Conservation (phyloP, 345 rosid species). For the Alliaria petiolata region DNA sequence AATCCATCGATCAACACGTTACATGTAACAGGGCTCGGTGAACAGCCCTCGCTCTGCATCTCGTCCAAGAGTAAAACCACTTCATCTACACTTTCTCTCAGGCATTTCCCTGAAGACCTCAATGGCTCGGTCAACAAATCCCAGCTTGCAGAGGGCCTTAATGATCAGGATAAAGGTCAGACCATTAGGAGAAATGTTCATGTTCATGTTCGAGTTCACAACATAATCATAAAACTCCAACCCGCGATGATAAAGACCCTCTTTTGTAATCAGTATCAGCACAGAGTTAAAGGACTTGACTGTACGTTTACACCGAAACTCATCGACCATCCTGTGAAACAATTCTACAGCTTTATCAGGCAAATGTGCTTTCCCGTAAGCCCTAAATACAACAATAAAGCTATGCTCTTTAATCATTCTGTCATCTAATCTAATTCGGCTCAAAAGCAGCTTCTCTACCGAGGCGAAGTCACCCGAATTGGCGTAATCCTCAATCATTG, state of each 20-base stretch:
- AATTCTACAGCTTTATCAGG: conserved; percentile 59
- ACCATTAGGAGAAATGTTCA: conserved; percentile 53
- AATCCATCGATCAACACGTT: conserved; percentile 81
- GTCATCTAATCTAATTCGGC: conserved; percentile 56
- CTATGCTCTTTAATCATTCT: conserved; percentile 53
- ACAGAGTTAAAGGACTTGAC: conserved; percentile 88
- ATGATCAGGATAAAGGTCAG: conserved; percentile 71
- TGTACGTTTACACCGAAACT: conserved; percentile 65
- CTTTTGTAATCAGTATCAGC: conserved; percentile 61
- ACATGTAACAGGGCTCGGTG: conserved; percentile 56
- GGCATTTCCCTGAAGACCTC: conserved; percentile 77
- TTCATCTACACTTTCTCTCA: conserved; percentile 54
- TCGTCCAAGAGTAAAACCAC: conserved; percentile 82
- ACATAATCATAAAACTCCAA: conserved; percentile 62
- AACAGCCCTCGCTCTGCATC: conserved; percentile 91
- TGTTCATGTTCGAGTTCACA: conserved; percentile 39
- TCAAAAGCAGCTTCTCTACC: conserved; percentile 52
- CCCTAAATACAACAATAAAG: conserved; percentile 60
- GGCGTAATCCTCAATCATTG: conserved; percentile 59
- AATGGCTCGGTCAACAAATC: conserved; percentile 63
- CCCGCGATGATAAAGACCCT: conserved; percentile 49
- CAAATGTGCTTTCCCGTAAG: conserved; percentile 67
- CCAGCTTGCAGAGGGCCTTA: conserved; percentile 68
- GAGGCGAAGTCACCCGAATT: conserved; percentile 51
- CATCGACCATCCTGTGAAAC: conserved; percentile 60